Percentiles rank a stretch among this genome's conserved stretches.
These are phyloP conservation scores for Aspergillus viridinutans DNA, from an alignment of 2,329 filamentous ascomycete genomes.

Conservation along the genomic window DNA sequence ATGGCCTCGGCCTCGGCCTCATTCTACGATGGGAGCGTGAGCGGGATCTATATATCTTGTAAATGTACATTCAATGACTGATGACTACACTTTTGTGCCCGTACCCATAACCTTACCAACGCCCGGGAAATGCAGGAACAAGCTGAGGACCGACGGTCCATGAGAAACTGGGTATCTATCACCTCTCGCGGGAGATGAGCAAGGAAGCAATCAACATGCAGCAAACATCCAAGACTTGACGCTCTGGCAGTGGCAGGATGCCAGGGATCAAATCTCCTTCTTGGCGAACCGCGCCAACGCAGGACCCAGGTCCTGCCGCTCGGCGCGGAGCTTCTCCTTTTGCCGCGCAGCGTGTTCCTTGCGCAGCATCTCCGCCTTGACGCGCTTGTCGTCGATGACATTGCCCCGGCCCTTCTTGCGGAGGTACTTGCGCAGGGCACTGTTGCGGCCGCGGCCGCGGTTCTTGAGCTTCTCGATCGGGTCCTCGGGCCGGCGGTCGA, in stretches of 20 bases:
- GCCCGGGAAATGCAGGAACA: slow-evolving; percentile 3
- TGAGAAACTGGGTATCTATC: slow-evolving; percentile 13
- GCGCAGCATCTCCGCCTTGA: slow-evolving; percentile 79
- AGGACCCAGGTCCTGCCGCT: slow-evolving; percentile 74
- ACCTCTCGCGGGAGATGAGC: background rate
- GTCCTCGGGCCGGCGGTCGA: slow-evolving; percentile 66
- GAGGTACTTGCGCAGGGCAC: slow-evolving; percentile 78
- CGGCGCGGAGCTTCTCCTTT: slow-evolving; percentile 61
- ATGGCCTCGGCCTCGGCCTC: background rate
- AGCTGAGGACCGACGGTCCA: background rate
- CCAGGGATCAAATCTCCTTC: slow-evolving; percentile 45
- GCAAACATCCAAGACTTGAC: slow-evolving; percentile 2
- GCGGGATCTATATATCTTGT: background rate
- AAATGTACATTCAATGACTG: slow-evolving; percentile 3
- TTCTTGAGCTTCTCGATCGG: slow-evolving; percentile 62
- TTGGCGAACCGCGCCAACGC: slow-evolving; percentile 80
- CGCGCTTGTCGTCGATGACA: slow-evolving; percentile 89
- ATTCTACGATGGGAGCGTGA: no score
- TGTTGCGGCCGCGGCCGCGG: slow-evolving; percentile 82
- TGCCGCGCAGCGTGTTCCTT: slow-evolving; percentile 64
- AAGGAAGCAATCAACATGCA: slow-evolving; percentile 6
- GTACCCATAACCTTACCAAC: slow-evolving; percentile 2
- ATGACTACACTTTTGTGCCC: background rate
- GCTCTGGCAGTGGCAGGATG: background rate
- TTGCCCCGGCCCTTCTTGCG: slow-evolving; percentile 91